Percentiles rank a stretch among this genome's conserved stretches.
These are phyloP conservation scores for Beauveria medogensis DNA, from an alignment of 2,329 filamentous ascomycete species.

Conservation along the genomic window DNA sequence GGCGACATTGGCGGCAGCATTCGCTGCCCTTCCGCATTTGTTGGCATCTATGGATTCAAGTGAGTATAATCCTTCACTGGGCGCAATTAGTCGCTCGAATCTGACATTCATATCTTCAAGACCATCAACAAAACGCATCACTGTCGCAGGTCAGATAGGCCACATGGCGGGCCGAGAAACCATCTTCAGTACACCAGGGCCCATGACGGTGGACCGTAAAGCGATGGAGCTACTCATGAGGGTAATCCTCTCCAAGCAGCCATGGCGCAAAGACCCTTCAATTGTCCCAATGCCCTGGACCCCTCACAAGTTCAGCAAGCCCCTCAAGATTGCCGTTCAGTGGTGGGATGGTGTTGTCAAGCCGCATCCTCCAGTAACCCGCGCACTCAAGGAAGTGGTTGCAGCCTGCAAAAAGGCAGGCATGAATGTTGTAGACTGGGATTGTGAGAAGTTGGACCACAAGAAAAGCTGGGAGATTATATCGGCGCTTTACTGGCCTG, in stretches of 20 bases:
- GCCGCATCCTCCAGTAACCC: conserved; percentile 49
- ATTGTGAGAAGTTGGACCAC: conserved; percentile 46
- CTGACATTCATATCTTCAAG: conserved; percentile 15
- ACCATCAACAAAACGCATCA: conserved; percentile 24
- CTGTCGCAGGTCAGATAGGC: conserved; percentile 19
- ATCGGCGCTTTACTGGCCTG: conserved; percentile 45
- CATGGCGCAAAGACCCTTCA: conserved; percentile 27
- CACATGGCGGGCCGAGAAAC: conserved; percentile 29
- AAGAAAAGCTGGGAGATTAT: conserved; percentile 39
- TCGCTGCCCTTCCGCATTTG: conserved; percentile 28
- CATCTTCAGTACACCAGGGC: conserved; percentile 24
- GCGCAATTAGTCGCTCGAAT: not conserved
- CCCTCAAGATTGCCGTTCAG: conserved; percentile 52
- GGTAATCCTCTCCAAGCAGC: conserved; percentile 21
- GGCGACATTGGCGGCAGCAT: conserved; percentile 35
- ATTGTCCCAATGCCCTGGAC: conserved; percentile 27
- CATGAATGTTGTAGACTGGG: conserved; percentile 45
- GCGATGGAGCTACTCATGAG: conserved; percentile 28
- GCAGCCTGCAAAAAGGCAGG: conserved; percentile 39
- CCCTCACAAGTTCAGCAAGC: conserved; percentile 26
- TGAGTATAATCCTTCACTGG: conserved; percentile 1
- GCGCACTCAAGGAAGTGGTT: conserved; percentile 48
- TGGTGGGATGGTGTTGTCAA: conserved; percentile 52
- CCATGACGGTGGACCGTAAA: conserved; percentile 27
- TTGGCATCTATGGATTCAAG: conserved; percentile 29